Percentiles rank a stretch among this genome's conserved stretches.
phyloP scores from a whole-genome alignment of 352 stramenopile genomes.

The Thraustochytrium sp. region DNA sequence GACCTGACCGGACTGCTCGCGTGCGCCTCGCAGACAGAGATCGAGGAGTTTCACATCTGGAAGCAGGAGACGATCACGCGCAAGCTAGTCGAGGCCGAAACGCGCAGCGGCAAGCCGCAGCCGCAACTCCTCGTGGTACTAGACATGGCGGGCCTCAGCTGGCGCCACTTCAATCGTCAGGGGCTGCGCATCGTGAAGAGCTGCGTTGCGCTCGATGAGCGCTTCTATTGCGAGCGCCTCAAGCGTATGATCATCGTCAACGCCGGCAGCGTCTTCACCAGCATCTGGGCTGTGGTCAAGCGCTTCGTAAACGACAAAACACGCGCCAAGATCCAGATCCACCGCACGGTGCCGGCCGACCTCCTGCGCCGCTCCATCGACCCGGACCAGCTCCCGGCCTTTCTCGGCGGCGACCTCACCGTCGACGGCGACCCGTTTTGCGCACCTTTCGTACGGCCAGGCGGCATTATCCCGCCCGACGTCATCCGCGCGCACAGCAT shows the following conservation, averaged over 20 bases:
- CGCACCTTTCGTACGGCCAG: not conserved
- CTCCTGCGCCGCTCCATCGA: not conserved
- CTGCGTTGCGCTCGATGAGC: not conserved
- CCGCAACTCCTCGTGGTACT: constrained; percentile 29
- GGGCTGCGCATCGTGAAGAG: constrained; percentile 4
- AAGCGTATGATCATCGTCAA: constrained; percentile 35
- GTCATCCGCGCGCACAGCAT: not conserved
- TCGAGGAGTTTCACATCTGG: constrained; percentile 37
- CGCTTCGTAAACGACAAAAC: not conserved
- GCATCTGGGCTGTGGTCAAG: constrained; percentile 35
- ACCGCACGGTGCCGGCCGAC: not conserved
- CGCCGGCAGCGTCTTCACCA: constrained; percentile 15
- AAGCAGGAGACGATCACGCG: not conserved
- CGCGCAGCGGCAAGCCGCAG: not conserved
- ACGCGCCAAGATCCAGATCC: not conserved
- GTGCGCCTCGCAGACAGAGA: not conserved
- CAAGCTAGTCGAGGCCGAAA: not conserved
- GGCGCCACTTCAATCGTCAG: constrained; percentile 11
- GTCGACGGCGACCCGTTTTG: constrained; percentile 4
- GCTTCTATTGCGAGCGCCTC: constrained; percentile 38
- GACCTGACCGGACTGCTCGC: not conserved
- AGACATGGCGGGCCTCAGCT: constrained; percentile 4
- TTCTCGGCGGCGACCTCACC: not conserved
- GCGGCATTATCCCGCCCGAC: not conserved
- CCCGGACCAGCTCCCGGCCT: not conserved